Percentiles rank a stretch among this genome's conserved stretches.
phyloP scores from a whole-genome alignment of 805 yeast species.

The Komagataella mondaviorum region DNA sequence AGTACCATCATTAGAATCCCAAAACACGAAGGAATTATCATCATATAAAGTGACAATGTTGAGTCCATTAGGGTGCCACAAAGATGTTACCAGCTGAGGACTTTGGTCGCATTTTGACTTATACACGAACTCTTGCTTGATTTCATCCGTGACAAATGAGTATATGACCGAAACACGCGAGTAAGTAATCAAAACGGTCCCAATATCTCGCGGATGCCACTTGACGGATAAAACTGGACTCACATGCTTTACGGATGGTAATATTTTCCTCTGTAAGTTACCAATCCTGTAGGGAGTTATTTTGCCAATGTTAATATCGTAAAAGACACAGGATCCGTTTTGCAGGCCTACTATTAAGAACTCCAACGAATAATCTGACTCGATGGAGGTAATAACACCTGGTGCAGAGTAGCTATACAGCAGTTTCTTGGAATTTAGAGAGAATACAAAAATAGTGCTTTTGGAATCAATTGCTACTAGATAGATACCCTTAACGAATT shows the following conservation, averaged over 20 bases:
- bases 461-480: conserved; percentile 57
- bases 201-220: conserved; percentile 86
- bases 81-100: conserved; percentile 29
- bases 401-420: conserved; percentile 51
- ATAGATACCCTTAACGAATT: conserved; percentile 72
- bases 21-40: conserved; percentile 78
- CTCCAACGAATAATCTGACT: conserved; percentile 77
- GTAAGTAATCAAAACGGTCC: conserved; percentile 64
- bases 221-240: conserved; percentile 48
- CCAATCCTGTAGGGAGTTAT: conserved; percentile 55
- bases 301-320: conserved; percentile 68
- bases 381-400: conserved; percentile 54
- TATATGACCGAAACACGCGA: conserved; percentile 55
- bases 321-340: conserved; percentile 61
- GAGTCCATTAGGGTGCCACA: conserved; percentile 89
- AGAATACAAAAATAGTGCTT: conserved; percentile 52
- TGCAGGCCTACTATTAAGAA: conserved; percentile 73
- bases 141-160: conserved; percentile 44
- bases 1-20: conserved; percentile 80
- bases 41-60: conserved; percentile 68
- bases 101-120: conserved; percentile 15
- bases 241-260: conserved; percentile 34
- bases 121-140: conserved; percentile 46
- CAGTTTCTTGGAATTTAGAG: conserved; percentile 49
- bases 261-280: conserved; percentile 52